Evolutionary conservation across 306 rosid genomes (phyloP).

Genomic region (Lagenaria siceraria): DNA sequence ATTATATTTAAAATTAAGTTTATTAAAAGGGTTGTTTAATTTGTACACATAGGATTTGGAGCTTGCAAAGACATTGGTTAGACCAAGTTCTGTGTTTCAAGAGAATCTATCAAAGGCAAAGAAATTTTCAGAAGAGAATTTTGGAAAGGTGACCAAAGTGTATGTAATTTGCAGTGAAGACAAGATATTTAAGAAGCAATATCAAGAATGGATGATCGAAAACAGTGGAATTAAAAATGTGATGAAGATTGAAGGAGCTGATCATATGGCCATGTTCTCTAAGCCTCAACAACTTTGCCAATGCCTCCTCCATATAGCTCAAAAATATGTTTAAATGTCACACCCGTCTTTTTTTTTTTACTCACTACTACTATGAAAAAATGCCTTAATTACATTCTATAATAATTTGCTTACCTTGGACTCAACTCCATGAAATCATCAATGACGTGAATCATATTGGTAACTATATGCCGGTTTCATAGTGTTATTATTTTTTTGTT

Average conservation of each 20-base stretch:
- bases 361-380: too few relatives aligned
- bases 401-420: neutral
- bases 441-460: neutral
- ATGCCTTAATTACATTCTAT: neutral
- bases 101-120: neutral
- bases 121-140: neutral
- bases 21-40: neutral
- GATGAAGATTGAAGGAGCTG: slow-evolving; percentile 28
- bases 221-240: slow-evolving; percentile 20
- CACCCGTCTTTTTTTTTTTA: neutral
- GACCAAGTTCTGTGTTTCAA: neutral
- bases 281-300: slow-evolving; percentile 18
- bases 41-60: neutral
- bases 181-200: neutral
- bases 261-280: slow-evolving; percentile 32
- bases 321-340: neutral
- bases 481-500: too few relatives aligned
- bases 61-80: slow-evolving; percentile 1
- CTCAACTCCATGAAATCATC: neutral
- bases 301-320: slow-evolving; percentile 23
- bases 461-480: too few relatives aligned
- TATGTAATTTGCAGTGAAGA: slow-evolving; percentile 9
- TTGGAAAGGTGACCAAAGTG: neutral
- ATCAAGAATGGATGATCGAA: slow-evolving; percentile 1
- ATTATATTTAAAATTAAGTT: too few relatives aligned